Evolutionary conservation across 164 flowering plant genomes (phyloP).

Genomic region (Cinnamomum micranthum): DNA sequence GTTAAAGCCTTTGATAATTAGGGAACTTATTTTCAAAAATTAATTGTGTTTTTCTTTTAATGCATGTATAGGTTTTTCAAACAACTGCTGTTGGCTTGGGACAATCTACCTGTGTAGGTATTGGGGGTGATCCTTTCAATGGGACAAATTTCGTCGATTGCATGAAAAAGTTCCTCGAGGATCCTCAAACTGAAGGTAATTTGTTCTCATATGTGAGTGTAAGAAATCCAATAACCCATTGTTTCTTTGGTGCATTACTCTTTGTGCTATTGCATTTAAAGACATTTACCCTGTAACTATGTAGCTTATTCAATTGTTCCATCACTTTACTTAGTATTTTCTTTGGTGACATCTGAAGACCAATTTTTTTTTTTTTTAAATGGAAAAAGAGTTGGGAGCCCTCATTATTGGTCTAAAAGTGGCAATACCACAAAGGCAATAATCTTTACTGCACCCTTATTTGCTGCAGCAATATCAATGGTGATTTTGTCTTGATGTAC

Average conservation of each 20-base stretch:
- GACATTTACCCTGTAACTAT: neutral
- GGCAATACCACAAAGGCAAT: neutral
- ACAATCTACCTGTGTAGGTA: slow-evolving; percentile 97
- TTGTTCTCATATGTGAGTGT: slow-evolving; percentile 1
- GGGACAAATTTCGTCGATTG: slow-evolving; percentile 98
- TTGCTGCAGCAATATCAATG: neutral
- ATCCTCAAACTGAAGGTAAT: slow-evolving; percentile 98
- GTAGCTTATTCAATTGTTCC: neutral
- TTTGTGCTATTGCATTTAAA: neutral
- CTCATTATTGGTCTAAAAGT: no score
- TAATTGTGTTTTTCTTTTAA: neutral
- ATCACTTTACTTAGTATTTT: no score
- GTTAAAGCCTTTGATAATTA: neutral
- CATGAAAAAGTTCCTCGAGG: slow-evolving; percentile 70
- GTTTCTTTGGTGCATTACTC: neutral
- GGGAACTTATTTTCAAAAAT: neutral
- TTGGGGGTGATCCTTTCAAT: slow-evolving; percentile 98
- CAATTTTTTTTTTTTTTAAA: no score
- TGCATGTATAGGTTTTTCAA: slow-evolving; percentile 74
- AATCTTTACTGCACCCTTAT: neutral
- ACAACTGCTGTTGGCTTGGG: slow-evolving; percentile 98
- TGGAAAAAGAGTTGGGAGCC: no score
- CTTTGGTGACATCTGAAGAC: no score
- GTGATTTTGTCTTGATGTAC: no score
- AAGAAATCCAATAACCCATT: neutral